Percentiles rank a stretch among this genome's conserved stretches.
Evolutionary conservation across 2,329 filamentous ascomycete genomes (phyloP).

Genomic region (Lizonia empirigonia): DNA sequence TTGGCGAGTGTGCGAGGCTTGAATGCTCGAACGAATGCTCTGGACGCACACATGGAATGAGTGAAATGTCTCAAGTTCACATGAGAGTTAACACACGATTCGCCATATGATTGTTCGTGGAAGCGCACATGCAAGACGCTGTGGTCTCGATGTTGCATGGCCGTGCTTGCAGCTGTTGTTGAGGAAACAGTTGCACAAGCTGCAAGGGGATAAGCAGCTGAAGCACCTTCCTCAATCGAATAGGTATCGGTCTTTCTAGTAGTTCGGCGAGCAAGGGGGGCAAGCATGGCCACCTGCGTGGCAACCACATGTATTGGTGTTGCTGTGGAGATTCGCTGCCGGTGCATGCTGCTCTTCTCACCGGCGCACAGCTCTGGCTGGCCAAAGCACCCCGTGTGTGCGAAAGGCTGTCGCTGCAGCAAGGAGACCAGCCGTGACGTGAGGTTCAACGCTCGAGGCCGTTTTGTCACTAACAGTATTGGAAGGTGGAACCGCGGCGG

Average conservation of each 20-base stretch:
- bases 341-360: slow-evolving; percentile 6
- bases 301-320: slow-evolving; percentile 15
- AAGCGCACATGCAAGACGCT: neutral
- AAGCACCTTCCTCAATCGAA: neutral
- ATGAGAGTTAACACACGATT: neutral
- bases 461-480: slow-evolving; percentile 13
- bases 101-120: neutral
- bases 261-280: slow-evolving; percentile 1
- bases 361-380: neutral
- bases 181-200: slow-evolving; percentile 3
- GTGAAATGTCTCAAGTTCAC: neutral
- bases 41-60: neutral
- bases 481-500: slow-evolving; percentile 6
- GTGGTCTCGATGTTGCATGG: neutral
- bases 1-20: slow-evolving; percentile 22
- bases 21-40: neutral
- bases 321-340: neutral
- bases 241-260: neutral
- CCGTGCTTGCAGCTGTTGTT: slow-evolving; percentile 1
- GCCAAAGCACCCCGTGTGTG: neutral
- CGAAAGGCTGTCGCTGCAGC: neutral
- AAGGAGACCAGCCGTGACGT: neutral
- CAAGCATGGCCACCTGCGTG: slow-evolving; percentile 3
- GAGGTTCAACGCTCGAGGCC: neutral
- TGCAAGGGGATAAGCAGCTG: slow-evolving; percentile 4